phyloP scores from a whole-genome alignment of 768 basidiomycete genomes.

The Serendipita sp. region DNA sequence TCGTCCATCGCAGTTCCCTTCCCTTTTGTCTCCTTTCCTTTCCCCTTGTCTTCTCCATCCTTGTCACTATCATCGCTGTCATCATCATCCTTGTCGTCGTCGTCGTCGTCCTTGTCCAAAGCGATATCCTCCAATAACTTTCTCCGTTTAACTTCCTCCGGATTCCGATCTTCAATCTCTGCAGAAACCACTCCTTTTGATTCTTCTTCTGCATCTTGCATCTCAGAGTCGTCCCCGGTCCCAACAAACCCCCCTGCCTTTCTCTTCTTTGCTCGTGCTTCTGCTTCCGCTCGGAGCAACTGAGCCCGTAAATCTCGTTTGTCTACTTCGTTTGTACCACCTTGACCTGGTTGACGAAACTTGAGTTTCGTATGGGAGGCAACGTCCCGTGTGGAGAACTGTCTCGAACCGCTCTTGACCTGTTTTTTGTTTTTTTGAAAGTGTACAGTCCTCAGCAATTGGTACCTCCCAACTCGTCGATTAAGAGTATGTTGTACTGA shows the following conservation, averaged over 20 bases:
- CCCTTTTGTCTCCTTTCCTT: slow-evolving; percentile 29
- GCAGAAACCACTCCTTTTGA: slow-evolving; percentile 20
- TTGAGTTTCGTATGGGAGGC: slow-evolving; percentile 95
- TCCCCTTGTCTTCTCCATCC: no score
- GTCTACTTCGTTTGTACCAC: slow-evolving; percentile 56
- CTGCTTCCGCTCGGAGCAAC: slow-evolving; percentile 69
- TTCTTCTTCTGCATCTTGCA: slow-evolving; percentile 25
- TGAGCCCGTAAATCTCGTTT: slow-evolving; percentile 72
- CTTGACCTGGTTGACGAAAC: slow-evolving; percentile 92
- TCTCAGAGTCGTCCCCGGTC: slow-evolving; percentile 7
- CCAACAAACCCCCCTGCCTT: slow-evolving; percentile 61
- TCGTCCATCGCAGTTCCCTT: slow-evolving; percentile 12
- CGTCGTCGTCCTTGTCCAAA: slow-evolving; percentile 81
- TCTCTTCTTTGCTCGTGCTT: slow-evolving; percentile 76
- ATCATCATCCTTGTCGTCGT: slow-evolving; percentile 20
- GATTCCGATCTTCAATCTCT: slow-evolving; percentile 34
- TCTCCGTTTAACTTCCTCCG: slow-evolving; percentile 59
- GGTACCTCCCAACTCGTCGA: no score
- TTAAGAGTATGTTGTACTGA: not conserved
- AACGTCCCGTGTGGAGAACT: slow-evolving; percentile 87
- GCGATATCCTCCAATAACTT: slow-evolving; percentile 75
- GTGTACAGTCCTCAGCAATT: no score
- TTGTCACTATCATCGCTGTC: no score
- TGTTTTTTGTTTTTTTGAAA: not conserved
- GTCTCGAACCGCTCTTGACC: slow-evolving; percentile 78